These are phyloP conservation scores for Citrus glauca DNA, from an alignment of 345 rosid genomes.

Conservation along the genomic window DNA sequence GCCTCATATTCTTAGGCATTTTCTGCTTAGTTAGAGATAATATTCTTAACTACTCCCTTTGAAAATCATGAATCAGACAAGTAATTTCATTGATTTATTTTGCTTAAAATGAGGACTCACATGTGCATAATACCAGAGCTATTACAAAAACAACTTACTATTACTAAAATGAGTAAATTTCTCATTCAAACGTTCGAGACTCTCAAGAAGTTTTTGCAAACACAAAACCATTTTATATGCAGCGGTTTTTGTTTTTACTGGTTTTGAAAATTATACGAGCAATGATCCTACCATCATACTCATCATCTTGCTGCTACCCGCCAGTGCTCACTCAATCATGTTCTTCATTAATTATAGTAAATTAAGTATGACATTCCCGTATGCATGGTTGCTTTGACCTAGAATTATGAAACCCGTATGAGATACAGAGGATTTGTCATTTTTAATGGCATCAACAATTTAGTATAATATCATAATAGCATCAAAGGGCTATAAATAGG, in stretches of 20 bases:
- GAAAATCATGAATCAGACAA: conserved; percentile 57
- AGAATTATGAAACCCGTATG: too few species aligned
- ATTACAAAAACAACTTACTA: background rate
- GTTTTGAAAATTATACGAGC: conserved; percentile 12
- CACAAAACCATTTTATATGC: conserved; percentile 1
- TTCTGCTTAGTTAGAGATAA: conserved; percentile 22
- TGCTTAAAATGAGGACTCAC: conserved; percentile 54
- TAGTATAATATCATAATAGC: conserved; percentile 4
- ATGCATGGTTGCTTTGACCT: background rate
- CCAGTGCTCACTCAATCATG: conserved; percentile 11
- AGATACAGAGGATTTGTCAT: too few species aligned
- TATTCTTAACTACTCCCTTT: conserved; percentile 53
- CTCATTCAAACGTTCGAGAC: conserved; percentile 5
- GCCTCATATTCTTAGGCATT: conserved; percentile 1
- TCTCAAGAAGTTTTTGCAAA: conserved; percentile 9
- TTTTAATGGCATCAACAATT: background rate
- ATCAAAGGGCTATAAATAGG: background rate
- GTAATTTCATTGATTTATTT: conserved; percentile 22
- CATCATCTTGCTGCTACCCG: conserved; percentile 6
- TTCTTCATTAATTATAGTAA: background rate
- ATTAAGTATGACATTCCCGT: conserved; percentile 23
- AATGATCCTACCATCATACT: background rate
- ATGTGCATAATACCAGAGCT: conserved; percentile 27
- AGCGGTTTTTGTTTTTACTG: conserved; percentile 23
- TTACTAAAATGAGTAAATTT: background rate